phyloP scores from a whole-genome alignment of 495 filamentous ascomycete genomes.

The Monascus purpureus region DNA sequence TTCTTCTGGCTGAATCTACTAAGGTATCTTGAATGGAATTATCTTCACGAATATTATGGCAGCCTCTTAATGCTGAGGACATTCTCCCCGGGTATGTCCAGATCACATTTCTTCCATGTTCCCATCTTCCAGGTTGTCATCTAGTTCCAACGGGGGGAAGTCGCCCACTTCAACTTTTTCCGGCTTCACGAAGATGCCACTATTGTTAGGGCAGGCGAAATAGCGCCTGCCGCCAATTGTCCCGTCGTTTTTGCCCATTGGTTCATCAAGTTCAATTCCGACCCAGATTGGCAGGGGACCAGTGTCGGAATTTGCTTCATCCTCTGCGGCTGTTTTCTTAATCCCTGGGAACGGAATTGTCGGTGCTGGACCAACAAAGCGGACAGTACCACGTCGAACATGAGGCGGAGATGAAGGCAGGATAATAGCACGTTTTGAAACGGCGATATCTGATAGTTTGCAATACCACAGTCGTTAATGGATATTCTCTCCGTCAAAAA shows the following conservation, averaged over 20 bases:
- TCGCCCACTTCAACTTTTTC: constrained; percentile 85
- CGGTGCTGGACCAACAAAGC: constrained; percentile 67
- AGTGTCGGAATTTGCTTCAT: constrained; percentile 10
- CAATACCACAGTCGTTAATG: no score
- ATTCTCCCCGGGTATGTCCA: no score
- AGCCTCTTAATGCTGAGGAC: not conserved
- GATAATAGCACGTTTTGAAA: constrained; percentile 24
- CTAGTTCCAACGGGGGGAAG: constrained; percentile 47
- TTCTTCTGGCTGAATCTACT: constrained; percentile 1
- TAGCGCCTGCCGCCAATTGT: constrained; percentile 64
- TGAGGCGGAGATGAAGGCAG: constrained; percentile 37
- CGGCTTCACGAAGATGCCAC: constrained; percentile 76
- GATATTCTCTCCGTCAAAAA: no score
- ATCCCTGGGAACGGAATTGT: constrained; percentile 57
- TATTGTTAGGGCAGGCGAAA: constrained; percentile 57
- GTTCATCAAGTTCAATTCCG: constrained; percentile 74
- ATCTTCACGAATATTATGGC: not conserved
- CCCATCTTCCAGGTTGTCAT: constrained; percentile 56
- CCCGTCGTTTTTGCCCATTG: constrained; percentile 82
- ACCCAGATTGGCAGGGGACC: constrained; percentile 57
- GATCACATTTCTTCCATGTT: constrained; percentile 76
- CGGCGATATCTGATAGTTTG: constrained; percentile 17
- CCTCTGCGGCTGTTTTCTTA: constrained; percentile 10
- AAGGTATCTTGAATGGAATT: constrained; percentile 3
- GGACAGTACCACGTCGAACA: constrained; percentile 66